These are phyloP conservation scores for Colletotrichum navitas DNA, from an alignment of 2,329 filamentous ascomycete genomes.

Conservation along the genomic window DNA sequence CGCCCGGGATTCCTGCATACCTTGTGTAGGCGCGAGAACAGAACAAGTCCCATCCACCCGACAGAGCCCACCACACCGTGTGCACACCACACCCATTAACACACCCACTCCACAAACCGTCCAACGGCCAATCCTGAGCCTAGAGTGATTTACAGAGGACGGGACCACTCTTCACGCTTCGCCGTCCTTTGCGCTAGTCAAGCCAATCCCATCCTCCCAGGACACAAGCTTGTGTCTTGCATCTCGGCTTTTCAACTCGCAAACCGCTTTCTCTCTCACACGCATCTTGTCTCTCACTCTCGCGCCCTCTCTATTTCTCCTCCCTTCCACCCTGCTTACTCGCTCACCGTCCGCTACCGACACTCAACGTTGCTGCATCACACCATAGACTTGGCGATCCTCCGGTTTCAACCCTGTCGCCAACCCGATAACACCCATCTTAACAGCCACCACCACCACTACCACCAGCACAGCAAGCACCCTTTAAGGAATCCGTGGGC, in stretches of 20 bases:
- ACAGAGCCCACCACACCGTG: background rate
- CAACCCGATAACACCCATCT: background rate
- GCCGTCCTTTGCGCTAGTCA: slow-evolving; percentile 38
- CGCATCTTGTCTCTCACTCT: background rate
- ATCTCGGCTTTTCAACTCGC: slow-evolving; percentile 36
- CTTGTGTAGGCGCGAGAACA: slow-evolving; percentile 32
- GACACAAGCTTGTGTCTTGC: slow-evolving; percentile 28
- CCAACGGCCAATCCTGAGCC: slow-evolving; percentile 26
- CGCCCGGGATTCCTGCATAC: slow-evolving; percentile 34
- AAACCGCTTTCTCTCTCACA: slow-evolving; percentile 9
- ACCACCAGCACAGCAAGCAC: background rate
- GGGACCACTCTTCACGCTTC: slow-evolving; percentile 37
- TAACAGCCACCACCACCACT: background rate
- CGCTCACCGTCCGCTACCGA: background rate
- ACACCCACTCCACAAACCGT: slow-evolving; percentile 12
- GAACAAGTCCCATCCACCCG: slow-evolving; percentile 29
- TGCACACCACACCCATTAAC: slow-evolving; percentile 19
- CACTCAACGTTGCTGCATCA: background rate
- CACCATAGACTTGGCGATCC: slow-evolving; percentile 3
- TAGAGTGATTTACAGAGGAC: slow-evolving; percentile 14
- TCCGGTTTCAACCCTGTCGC: slow-evolving; percentile 1
- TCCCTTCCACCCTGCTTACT: background rate
- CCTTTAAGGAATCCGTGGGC: background rate
- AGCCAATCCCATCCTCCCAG: slow-evolving; percentile 29
- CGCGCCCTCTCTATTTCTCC: background rate